Evolutionary conservation across 768 basidiomycete species (phyloP).

Genomic region (Atractiella rhizophila): DNA sequence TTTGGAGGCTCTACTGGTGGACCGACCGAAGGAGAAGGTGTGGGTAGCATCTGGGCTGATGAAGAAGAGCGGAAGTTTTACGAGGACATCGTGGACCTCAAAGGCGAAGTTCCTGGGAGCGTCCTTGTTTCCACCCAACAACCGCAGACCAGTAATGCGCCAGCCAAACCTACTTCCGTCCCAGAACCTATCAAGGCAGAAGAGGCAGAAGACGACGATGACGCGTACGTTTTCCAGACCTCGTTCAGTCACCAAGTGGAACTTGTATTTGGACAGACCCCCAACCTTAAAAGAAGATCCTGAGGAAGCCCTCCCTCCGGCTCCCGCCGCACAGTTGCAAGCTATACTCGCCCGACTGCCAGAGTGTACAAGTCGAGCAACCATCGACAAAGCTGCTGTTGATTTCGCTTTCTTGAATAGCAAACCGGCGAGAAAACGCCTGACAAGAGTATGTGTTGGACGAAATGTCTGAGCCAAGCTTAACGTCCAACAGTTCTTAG

Average conservation of each 20-base stretch:
- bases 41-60: conserved; percentile 86
- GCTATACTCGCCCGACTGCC: conserved; percentile 71
- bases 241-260: no score
- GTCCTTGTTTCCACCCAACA: conserved; percentile 34
- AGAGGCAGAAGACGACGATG: conserved; percentile 24
- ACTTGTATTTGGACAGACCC: no score
- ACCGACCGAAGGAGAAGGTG: conserved; percentile 30
- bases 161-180: no score
- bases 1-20: conserved; percentile 23
- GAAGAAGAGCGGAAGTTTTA: conserved; percentile 87
- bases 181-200: no score
- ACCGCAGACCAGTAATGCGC: no score
- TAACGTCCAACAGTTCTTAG: conserved; percentile 40
- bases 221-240: conserved; percentile 20
- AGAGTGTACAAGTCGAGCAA: conserved; percentile 67
- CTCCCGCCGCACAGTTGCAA: conserved; percentile 76
- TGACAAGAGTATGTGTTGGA: conserved; percentile 41
- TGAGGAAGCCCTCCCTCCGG: conserved; percentile 42
- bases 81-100: conserved; percentile 72
- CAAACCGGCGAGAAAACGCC: conserved; percentile 75
- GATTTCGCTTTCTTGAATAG: conserved; percentile 94
- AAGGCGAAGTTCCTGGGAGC: conserved; percentile 73
- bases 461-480: no score
- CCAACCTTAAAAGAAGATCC: no score
- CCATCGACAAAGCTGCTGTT: conserved; percentile 79